phyloP scores from a whole-genome alignment of 2,329 filamentous ascomycete genomes.

The Stagonosporopsis rhizophila region DNA sequence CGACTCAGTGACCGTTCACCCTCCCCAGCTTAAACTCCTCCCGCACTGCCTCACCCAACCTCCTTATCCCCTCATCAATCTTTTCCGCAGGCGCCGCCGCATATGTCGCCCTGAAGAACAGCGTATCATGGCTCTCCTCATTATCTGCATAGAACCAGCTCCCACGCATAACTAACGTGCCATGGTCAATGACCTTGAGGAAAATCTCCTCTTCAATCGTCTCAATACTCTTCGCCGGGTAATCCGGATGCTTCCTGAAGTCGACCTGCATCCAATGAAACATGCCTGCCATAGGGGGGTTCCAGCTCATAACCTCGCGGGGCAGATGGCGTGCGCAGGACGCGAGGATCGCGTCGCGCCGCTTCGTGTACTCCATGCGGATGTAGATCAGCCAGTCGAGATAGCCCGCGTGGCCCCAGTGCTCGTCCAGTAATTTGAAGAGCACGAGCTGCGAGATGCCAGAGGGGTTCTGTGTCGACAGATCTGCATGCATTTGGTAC shows the following conservation, averaged over 20 bases:
- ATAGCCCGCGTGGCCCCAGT: conserved; percentile 92
- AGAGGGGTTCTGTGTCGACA: conserved; percentile 82
- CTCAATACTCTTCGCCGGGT: conserved; percentile 58
- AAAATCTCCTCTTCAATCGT: conserved; percentile 88
- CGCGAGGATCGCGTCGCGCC: conserved; percentile 76
- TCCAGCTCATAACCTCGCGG: conserved; percentile 77
- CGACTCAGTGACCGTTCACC: conserved; percentile 2
- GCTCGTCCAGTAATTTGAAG: conserved; percentile 89
- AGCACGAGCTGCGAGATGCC: conserved; percentile 85
- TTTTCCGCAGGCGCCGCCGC: conserved; percentile 71
- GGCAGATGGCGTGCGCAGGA: conserved; percentile 84
- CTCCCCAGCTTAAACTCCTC: conserved; percentile 61
- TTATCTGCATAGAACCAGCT: conserved; percentile 89
- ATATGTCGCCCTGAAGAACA: conserved; percentile 92
- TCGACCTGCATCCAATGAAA: conserved; percentile 85
- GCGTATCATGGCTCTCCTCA: conserved; percentile 62
- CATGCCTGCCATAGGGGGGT: conserved; percentile 85
- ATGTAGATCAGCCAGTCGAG: conserved; percentile 87
- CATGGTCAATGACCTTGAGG: conserved; percentile 73
- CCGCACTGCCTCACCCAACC: conserved; percentile 78
- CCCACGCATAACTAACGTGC: conserved; percentile 81
- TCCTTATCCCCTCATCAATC: conserved; percentile 58
- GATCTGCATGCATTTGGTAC: conserved; percentile 82
- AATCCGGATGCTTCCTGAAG: conserved; percentile 69
- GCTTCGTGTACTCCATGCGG: conserved; percentile 78